Conservation (phyloP, 768 basidiomycete species). For the Suillus tomentosus region DNA sequence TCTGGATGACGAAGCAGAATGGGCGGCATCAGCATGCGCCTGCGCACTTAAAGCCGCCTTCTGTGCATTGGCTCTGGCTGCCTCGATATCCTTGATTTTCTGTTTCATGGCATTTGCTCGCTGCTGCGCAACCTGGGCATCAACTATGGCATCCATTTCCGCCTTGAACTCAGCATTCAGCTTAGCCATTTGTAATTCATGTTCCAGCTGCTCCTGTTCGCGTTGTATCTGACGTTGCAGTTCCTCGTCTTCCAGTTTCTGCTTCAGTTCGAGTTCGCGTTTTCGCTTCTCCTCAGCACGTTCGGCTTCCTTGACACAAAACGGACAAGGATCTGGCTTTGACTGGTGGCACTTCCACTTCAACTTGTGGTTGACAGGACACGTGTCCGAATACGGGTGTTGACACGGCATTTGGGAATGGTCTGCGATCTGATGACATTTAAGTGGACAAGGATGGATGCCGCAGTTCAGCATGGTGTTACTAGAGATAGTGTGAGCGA, state of each 20-base stretch:
- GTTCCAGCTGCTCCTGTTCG: constrained; percentile 45
- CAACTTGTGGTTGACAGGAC: constrained; percentile 44
- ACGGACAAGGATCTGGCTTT: constrained; percentile 39
- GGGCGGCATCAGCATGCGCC: background rate
- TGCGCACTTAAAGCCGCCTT: constrained; percentile 14
- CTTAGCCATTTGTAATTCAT: constrained; percentile 43
- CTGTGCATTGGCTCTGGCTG: constrained; percentile 24
- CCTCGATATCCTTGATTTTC: constrained; percentile 49
- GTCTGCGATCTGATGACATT: constrained; percentile 58
- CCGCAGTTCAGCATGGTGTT: constrained; percentile 50
- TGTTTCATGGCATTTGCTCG: constrained; percentile 39
- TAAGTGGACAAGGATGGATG: constrained; percentile 56
- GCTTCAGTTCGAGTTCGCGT: constrained; percentile 43
- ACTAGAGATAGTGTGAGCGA: constrained; percentile 33
- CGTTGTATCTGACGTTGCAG: constrained; percentile 33
- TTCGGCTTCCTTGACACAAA: constrained; percentile 50
- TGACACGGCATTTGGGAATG: constrained; percentile 57
- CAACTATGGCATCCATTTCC: constrained; percentile 36
- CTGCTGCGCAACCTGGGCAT: constrained; percentile 39
- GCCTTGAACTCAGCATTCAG: constrained; percentile 44
- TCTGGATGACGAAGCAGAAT: background rate
- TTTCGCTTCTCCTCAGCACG: constrained; percentile 42
- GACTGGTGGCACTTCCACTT: constrained; percentile 46
- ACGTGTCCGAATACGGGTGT: constrained; percentile 38
- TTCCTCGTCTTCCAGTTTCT: constrained; percentile 48